Base-by-base conservation (phyloP, 2,329 filamentous ascomycete genomes). In the Aspergillus sp. region DNA sequence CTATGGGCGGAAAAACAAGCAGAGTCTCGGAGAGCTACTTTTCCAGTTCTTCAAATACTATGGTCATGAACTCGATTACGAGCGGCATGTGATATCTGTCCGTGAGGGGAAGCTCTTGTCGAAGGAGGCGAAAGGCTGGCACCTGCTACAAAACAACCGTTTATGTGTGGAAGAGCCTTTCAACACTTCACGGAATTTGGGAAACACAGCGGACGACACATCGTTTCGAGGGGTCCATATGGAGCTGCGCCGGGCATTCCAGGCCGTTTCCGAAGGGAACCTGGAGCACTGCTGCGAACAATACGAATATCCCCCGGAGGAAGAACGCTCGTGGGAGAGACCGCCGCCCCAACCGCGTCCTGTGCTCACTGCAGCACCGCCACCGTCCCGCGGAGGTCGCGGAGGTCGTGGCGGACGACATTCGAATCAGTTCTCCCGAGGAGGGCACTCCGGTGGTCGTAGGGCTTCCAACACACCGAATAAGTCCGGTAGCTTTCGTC, bases 111-210 rank as follows among this genome's bases (percentile, higher is more conserved):
- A 85, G 69, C 79, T 93, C 58, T 79, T 96, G 58, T 88, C 89
- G 8, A 94, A 97, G 74, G 84, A 87, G 63, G 91, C 92, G 59
- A 98, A 98, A 80, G 89, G 89, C 25, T 98, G 95, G 95, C 87
- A 93, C 70, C 83, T 90, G 54, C 83, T 86, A 38, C 80, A 89
- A 59, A 92, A 93, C 70, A 95, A 96, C 70, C 87, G 90, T 64
- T 84, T 99, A 32, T 97, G 94, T 73, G 91, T 99, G 10, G 95
- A 99, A 74, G 95, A 99, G 75, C 95, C 95, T 0, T 99, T 99
- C 82, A 99, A 97, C 70, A 89, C 85, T 4, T 84, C 85, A 38
- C 87, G 95, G 45, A 99, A 99, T 74, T 82, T 99, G 49, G 95
- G 93, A 45, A 99, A 99, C 70, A 98, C 95, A 2, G 95, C 92